Percentiles rank a stretch among this genome's conserved stretches.
These are phyloP conservation scores for Aspergillus hortae DNA, from an alignment of 2,329 filamentous ascomycete species.

Conservation along the genomic window DNA sequence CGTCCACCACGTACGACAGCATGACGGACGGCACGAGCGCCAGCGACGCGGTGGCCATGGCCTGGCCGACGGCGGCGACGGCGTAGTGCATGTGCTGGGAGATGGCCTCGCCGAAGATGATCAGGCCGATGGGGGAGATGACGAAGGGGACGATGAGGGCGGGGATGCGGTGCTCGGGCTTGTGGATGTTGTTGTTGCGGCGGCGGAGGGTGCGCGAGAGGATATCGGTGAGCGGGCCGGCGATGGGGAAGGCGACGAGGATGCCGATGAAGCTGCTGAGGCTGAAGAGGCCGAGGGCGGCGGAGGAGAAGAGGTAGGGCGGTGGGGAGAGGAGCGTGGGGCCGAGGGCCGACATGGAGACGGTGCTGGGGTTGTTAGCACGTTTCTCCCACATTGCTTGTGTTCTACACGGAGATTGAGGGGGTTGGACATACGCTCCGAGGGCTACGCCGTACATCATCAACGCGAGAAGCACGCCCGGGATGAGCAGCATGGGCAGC, in stretches of 20 bases:
- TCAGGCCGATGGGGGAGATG: slow-evolving; percentile 30
- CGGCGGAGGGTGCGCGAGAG: slow-evolving; percentile 34
- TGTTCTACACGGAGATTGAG: neutral
- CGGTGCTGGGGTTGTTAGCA: slow-evolving; percentile 10
- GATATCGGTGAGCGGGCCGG: slow-evolving; percentile 39
- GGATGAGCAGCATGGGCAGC: slow-evolving; percentile 21
- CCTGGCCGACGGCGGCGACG: slow-evolving; percentile 24
- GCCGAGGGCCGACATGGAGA: slow-evolving; percentile 25
- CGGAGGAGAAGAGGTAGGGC: slow-evolving; percentile 30
- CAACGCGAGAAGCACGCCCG: slow-evolving; percentile 22
- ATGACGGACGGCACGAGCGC: slow-evolving; percentile 34
- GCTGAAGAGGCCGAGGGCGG: slow-evolving; percentile 25
- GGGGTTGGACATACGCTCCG: slow-evolving; percentile 19
- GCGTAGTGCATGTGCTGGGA: slow-evolving; percentile 20
- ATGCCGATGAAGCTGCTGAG: slow-evolving; percentile 38
- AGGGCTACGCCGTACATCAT: slow-evolving; percentile 26
- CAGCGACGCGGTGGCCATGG: slow-evolving; percentile 26
- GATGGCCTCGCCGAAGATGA: slow-evolving; percentile 32
- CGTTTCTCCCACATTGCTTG: too few species aligned
- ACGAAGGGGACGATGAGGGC: slow-evolving; percentile 37
- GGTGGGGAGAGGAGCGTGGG: slow-evolving; percentile 26
- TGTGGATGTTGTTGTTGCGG: slow-evolving; percentile 32
- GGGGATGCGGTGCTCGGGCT: slow-evolving; percentile 40
- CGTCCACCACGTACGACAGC: slow-evolving; percentile 32
- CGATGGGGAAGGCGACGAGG: slow-evolving; percentile 35